These are phyloP conservation scores for Teratosphaeriaceae sp. DNA, from an alignment of 2,329 filamentous ascomycete species.

Conservation along the genomic window DNA sequence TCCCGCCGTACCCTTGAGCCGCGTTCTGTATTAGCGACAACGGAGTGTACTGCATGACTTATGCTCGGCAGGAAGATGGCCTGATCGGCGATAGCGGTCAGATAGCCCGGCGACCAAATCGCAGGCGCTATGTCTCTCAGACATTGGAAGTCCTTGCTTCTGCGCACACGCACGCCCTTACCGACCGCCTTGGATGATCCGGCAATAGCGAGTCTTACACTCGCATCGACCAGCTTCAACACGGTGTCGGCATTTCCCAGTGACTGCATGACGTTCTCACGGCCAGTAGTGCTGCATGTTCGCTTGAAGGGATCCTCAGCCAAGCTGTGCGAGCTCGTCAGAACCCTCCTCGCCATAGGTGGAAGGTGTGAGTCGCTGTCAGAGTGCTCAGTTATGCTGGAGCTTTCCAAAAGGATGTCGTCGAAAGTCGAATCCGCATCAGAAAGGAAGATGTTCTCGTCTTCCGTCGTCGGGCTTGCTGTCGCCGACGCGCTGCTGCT, in stretches of 20 bases:
- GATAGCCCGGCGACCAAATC: slow-evolving; percentile 34
- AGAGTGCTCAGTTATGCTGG: not conserved
- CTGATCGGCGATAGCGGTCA: slow-evolving; percentile 23
- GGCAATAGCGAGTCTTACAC: slow-evolving; percentile 31
- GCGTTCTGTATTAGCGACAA: slow-evolving; percentile 1
- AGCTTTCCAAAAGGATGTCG: not conserved
- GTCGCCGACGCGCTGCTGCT: not conserved
- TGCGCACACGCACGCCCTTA: slow-evolving; percentile 25
- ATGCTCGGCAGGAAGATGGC: slow-evolving; percentile 34
- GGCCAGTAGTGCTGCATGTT: not conserved
- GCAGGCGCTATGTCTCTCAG: slow-evolving; percentile 34
- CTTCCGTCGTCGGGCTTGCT: not conserved
- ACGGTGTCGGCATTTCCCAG: not conserved
- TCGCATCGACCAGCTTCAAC: slow-evolving; percentile 27
- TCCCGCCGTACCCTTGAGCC: not conserved
- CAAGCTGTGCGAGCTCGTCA: too few relatives aligned
- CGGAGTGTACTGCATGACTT: slow-evolving; percentile 24
- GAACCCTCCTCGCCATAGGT: too few relatives aligned
- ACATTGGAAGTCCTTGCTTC: slow-evolving; percentile 27
- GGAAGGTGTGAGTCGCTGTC: not conserved
- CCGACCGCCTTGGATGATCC: slow-evolving; percentile 18
- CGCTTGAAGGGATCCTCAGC: too few relatives aligned
- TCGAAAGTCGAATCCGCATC: not conserved
- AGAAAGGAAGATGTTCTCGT: not conserved
- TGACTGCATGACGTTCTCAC: not conserved